Percentiles rank a stretch among this genome's conserved stretches.
Evolutionary conservation across 495 filamentous ascomycete species (phyloP).

Genomic region (Aspergillus sparsus): DNA sequence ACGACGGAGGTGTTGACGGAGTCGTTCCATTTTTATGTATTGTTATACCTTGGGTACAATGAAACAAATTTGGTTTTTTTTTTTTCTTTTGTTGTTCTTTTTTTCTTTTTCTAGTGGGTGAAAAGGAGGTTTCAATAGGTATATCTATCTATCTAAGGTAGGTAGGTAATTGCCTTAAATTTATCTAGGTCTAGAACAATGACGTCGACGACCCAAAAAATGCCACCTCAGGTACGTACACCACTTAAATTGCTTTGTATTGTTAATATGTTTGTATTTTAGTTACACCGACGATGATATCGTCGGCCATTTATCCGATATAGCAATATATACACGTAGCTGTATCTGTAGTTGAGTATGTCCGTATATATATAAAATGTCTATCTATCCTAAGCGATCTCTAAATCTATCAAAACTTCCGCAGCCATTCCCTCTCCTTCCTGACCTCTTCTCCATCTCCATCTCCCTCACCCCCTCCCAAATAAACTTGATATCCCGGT

Average conservation of each 20-base stretch:
- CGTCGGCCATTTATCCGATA: too few species aligned
- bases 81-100: background rate
- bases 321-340: too few species aligned
- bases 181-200: background rate
- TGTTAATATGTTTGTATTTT: too few species aligned
- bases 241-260: background rate
- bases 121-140: background rate
- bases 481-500: constrained; percentile 61
- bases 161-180: too few species aligned
- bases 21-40: constrained; percentile 23
- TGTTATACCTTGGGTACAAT: too few species aligned
- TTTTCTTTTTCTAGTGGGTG: background rate
- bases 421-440: constrained; percentile 41
- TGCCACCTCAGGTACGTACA: background rate
- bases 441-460: constrained; percentile 21
- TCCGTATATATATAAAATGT: background rate
- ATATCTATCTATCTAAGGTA: background rate
- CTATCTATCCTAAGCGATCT: background rate
- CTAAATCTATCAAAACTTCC: constrained; percentile 29
- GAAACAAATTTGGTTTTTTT: too few species aligned
- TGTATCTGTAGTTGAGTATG: too few species aligned
- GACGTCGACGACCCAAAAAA: constrained; percentile 5
- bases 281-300: too few species aligned
- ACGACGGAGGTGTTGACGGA: constrained; percentile 23
- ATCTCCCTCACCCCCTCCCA: constrained; percentile 26